phyloP scores from a whole-genome alignment of 2,329 filamentous ascomycete genomes.

The Neofusicoccum cordaticola region DNA sequence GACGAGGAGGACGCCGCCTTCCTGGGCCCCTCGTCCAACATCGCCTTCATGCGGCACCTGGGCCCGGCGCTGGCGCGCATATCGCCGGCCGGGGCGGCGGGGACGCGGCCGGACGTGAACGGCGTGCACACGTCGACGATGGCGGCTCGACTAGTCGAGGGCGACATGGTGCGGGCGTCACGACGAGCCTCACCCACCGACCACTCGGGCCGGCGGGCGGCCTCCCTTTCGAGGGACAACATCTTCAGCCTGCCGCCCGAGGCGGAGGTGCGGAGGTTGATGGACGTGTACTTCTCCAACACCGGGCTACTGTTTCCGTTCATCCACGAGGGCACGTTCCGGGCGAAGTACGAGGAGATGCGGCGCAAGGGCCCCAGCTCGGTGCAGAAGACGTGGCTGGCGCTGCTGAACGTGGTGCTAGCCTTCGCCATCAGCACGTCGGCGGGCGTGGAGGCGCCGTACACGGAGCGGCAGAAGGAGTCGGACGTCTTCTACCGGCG shows the following conservation, averaged over 20 bases:
- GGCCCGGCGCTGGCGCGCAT: conserved; percentile 27
- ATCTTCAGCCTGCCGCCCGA: conserved; percentile 23
- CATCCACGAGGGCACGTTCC: conserved; percentile 37
- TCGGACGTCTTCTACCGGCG: conserved; percentile 48
- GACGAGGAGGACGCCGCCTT: conserved; percentile 38
- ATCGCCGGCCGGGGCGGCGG: not conserved
- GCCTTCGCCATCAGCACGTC: conserved; percentile 46
- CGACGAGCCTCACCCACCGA: conserved; percentile 22
- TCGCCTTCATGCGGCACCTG: conserved; percentile 40
- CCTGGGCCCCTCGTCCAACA: conserved; percentile 44
- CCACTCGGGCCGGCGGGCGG: not conserved
- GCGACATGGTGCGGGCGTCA: conserved; percentile 23
- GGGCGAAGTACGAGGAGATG: conserved; percentile 34
- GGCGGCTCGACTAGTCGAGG: conserved; percentile 16
- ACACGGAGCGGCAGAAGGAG: conserved; percentile 34
- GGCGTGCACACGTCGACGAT: not conserved
- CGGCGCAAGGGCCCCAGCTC: conserved; percentile 30
- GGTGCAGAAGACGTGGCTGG: conserved; percentile 50
- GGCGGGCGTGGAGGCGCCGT: conserved; percentile 22
- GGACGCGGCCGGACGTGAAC: not conserved
- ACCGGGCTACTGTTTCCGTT: conserved; percentile 41
- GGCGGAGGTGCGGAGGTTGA: conserved; percentile 28
- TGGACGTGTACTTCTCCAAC: conserved; percentile 38
- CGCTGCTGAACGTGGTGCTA: conserved; percentile 50
- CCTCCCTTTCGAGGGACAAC: not conserved